A percentile compares a stretch with the other conserved stretches of the same genome.
phyloP scores from a whole-genome alignment of 805 yeast genomes.

The Starmerella tilneyi region DNA sequence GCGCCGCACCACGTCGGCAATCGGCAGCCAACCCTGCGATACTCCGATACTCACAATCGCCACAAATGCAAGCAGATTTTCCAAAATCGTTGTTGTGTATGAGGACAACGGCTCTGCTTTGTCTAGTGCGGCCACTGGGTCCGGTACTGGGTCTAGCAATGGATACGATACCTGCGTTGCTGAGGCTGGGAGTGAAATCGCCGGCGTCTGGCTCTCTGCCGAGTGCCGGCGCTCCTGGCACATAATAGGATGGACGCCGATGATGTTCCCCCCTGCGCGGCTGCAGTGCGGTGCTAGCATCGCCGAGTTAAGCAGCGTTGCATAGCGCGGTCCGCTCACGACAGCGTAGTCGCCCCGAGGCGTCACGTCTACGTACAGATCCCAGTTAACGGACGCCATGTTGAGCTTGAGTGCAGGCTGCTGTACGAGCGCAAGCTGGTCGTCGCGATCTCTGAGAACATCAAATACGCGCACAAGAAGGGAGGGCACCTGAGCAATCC shows the following conservation, averaged over 20 bases:
- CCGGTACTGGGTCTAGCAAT: slow-evolving; percentile 15
- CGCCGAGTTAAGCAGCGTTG: slow-evolving; percentile 71
- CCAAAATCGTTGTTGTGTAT: neutral
- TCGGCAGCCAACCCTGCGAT: slow-evolving; percentile 13
- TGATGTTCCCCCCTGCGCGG: slow-evolving; percentile 12
- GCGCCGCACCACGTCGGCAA: slow-evolving; percentile 1
- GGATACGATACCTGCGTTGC: slow-evolving; percentile 7
- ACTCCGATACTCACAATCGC: neutral
- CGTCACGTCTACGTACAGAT: slow-evolving; percentile 60
- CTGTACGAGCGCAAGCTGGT: slow-evolving; percentile 30
- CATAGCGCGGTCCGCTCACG: slow-evolving; percentile 50
- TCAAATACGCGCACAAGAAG: slow-evolving; percentile 74
- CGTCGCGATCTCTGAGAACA: slow-evolving; percentile 31
- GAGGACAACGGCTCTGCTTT: neutral
- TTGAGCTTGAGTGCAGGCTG: slow-evolving; percentile 30
- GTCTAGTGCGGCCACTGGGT: neutral
- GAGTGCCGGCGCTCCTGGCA: slow-evolving; percentile 20
- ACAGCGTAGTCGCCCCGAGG: slow-evolving; percentile 34
- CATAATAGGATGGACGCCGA: slow-evolving; percentile 28
- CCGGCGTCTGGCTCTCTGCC: slow-evolving; percentile 7
- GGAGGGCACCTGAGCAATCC: slow-evolving; percentile 68
- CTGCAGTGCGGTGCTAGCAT: slow-evolving; percentile 21
- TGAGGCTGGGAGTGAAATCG: slow-evolving; percentile 12
- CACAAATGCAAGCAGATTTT: neutral
- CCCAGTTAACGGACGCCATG: slow-evolving; percentile 23